Evolutionary conservation across 2,329 filamentous ascomycete genomes (phyloP), one percentile per base, ranked within the genome.

Genomic region (Alternaria burnsii): DNA sequence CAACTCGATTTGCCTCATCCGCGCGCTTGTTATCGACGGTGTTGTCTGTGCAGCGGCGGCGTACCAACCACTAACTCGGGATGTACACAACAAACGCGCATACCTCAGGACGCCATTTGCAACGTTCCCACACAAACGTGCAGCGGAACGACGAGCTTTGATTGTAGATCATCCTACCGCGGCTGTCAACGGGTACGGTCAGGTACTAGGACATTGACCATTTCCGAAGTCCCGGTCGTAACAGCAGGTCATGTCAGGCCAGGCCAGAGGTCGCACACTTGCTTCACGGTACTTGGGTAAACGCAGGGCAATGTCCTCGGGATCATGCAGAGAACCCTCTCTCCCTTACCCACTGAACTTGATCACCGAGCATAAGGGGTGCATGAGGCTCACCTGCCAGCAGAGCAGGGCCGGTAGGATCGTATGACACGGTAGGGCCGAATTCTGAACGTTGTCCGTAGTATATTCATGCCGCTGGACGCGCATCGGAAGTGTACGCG

Each of bases 131-230:
- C 22, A 9, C 30, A 56, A 46, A 57, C 53, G 55, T 38, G 38
- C 55, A 62, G 50, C 41, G 55, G 59, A 57, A 61, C 63, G 61
- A 58, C 55, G 69, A 64, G 69, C 69, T 68, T 60, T 66, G 69
- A 60, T 67, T 62, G 52, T 57, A 48, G 56, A 41, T 53, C 43
- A 52, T 56, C 58, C 55, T 55, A 18, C n/a, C 36, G 36, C n/a
- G 38, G 55, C 44, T 55, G 32, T 43, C 59, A 51, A 46, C 63
- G 62, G 65, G 34, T 18, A 36, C 4, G 9, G 32, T 20, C 10
- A 50, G 30, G 32, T 50, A 50, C 32, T 41, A 52, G 59, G 55
- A 60, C 62, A 61, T 66, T 61, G 62, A 42, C 61, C 44, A 47
- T 55, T 55, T 53, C 58, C 44, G 48, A 60, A 48, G 26, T 46